Percentiles rank a stretch among this genome's conserved stretches.
Conservation (phyloP, 257 asterid species). For the Solanum ahanhuiri region DNA sequence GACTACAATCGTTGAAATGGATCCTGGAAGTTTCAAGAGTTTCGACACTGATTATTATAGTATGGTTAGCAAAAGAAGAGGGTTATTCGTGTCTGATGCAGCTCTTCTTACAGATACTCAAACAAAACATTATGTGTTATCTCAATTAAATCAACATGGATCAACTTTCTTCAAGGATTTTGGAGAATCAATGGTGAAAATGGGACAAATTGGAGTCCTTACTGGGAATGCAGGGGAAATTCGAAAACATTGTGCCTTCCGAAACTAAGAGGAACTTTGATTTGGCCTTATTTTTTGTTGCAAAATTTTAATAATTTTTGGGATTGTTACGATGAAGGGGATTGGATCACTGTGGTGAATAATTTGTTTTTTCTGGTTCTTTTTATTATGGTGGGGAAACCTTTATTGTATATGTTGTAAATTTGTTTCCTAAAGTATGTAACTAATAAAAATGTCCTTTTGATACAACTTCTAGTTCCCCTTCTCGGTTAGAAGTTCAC, state of each 20-base stretch:
- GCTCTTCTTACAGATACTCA: background rate
- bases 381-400: background rate
- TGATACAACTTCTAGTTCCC: background rate
- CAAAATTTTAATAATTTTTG: background rate
- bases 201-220: background rate
- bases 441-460: background rate
- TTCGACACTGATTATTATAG: conserved; percentile 13
- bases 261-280: background rate
- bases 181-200: background rate
- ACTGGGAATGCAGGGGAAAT: background rate
- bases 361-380: background rate
- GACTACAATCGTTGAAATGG: conserved; percentile 32
- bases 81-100: conserved; percentile 1
- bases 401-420: background rate
- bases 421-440: too few species aligned
- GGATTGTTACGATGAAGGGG: background rate
- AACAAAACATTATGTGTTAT: background rate
- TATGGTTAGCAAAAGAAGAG: background rate
- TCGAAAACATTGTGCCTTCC: background rate
- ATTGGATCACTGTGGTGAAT: background rate
- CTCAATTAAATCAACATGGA: background rate
- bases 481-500: too few species aligned
- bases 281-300: background rate
- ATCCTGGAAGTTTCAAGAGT: conserved; percentile 25
- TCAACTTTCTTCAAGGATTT: conserved; percentile 1